These are phyloP conservation scores for Yamadazyma mexicana DNA, from an alignment of 1,139 yeast species.

Conservation along the genomic window DNA sequence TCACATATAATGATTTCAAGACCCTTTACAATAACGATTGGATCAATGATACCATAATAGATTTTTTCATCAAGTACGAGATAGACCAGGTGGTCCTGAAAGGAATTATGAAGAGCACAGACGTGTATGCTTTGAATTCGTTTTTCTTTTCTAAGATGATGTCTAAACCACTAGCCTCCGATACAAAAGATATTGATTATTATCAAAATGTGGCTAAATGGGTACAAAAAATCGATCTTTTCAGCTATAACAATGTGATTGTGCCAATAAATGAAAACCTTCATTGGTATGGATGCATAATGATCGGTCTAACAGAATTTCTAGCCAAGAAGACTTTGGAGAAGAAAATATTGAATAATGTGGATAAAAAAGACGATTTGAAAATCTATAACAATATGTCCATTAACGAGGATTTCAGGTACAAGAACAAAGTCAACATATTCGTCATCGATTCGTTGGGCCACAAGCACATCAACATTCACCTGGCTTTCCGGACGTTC, in stretches of 20 bases:
- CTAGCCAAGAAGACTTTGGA: slow-evolving; percentile 15
- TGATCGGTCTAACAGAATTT: slow-evolving; percentile 47
- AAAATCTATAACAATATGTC: background rate
- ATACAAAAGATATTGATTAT: slow-evolving; percentile 27
- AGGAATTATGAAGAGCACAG: slow-evolving; percentile 20
- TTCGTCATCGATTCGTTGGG: slow-evolving; percentile 78
- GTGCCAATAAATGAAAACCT: slow-evolving; percentile 79
- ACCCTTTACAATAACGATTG: slow-evolving; percentile 70
- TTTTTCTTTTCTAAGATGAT: slow-evolving; percentile 76
- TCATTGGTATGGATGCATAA: slow-evolving; percentile 89
- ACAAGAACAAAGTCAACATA: slow-evolving; percentile 33
- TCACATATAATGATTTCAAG: slow-evolving; percentile 61
- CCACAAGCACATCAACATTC: slow-evolving; percentile 55
- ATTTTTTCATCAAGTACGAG: slow-evolving; percentile 65
- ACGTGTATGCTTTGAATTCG: slow-evolving; percentile 71
- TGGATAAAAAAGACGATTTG: background rate
- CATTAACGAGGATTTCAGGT: slow-evolving; percentile 2
- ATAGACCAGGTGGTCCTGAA: slow-evolving; percentile 39
- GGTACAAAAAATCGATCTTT: slow-evolving; percentile 71
- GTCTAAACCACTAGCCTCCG: slow-evolving; percentile 17
- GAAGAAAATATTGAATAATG: background rate
- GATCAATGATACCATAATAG: slow-evolving; percentile 75
- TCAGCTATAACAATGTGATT: slow-evolving; percentile 60
- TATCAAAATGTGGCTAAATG: slow-evolving; percentile 74
- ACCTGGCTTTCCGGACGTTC: slow-evolving; percentile 58